Base-by-base conservation (phyloP, 1,139 yeast species). In the Taphrina deformans region DNA sequence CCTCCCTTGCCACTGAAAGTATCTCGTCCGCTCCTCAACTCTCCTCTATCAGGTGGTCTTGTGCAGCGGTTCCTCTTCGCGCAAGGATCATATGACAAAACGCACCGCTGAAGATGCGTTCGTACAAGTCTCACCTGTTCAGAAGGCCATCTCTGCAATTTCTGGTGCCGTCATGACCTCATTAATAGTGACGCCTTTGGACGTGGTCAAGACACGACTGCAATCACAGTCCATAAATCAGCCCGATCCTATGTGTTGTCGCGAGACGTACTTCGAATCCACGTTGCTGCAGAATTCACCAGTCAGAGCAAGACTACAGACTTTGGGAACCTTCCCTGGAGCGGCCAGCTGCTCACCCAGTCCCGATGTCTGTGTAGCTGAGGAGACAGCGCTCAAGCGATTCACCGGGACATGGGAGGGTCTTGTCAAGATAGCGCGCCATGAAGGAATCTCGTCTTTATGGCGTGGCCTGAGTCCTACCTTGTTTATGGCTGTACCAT, bases 391-490 rank as follows among this genome's bases (percentile, higher is more conserved):
- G 12, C 63, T 59, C 33, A 59, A 60, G 35, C 55, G 63, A 14
- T 74, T 79, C 67, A 71, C 75, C 24, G 83, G 95, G 3, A 89
- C 96, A 0, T 82, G 85, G 75, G 89, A 88, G 68, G 96, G 96
- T 0, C 80, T 92, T 69, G 71, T 77, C 4, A 82, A 83, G 64
- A 90, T 92, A 33, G 80, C 85, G 1, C 78, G 80, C 35, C 79
- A 82, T 52, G 99, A 93, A 75, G 99, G 99, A 0, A 41, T 84
- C 0, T 67, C 80, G 0, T 87, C 97, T 0, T 79, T 95, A 23
- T 93, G 97, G 96, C 79, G 99, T 60, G 99, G 99, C 0, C 81
- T 95, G 40, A 83, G 95, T 0, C 76, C 93, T 31, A 90, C 96
- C 0, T 77, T 93, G 31, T 69, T 90, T 24, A 95, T 93, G 96